phyloP scores from a whole-genome alignment of 305 asterid genomes.

The Plantago lanceolata region DNA sequence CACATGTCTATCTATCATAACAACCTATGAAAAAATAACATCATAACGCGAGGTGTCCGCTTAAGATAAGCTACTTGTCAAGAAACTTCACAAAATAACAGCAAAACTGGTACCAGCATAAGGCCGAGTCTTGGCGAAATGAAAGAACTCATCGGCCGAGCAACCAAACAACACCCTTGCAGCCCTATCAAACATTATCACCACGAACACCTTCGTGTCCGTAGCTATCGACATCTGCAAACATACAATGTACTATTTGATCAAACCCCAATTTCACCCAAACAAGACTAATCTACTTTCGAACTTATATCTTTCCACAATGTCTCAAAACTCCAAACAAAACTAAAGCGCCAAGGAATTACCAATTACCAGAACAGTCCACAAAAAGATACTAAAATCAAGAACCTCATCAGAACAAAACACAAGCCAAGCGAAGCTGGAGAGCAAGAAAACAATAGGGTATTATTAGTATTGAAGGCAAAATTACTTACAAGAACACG shows the following conservation, averaged over 20 bases:
- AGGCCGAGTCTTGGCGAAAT: constrained; percentile 70
- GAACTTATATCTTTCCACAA: background rate
- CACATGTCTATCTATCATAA: too few relatives aligned
- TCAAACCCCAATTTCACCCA: background rate
- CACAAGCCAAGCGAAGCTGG: background rate
- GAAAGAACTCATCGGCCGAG: constrained; percentile 75
- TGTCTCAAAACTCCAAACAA: constrained; percentile 2
- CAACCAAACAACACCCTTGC: constrained; percentile 87
- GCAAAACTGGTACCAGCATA: constrained; percentile 43
- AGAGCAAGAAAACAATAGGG: background rate
- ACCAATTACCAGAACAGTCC: too few relatives aligned
- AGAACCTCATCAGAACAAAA: background rate
- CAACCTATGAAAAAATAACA: background rate
- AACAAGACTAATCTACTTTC: background rate
- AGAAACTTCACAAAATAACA: constrained; percentile 6
- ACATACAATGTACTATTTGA: background rate
- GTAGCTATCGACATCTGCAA: constrained; percentile 83
- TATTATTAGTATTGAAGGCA: background rate
- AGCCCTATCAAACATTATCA: constrained; percentile 81
- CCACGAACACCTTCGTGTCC: constrained; percentile 57
- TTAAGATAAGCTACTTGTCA: background rate
- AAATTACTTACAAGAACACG: constrained; percentile 59
- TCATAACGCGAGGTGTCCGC: background rate
- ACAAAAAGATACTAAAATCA: too few relatives aligned
- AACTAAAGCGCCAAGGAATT: background rate